These are phyloP conservation scores for Leccinum imitatum DNA, from an alignment of 768 basidiomycete genomes.

Conservation along the genomic window DNA sequence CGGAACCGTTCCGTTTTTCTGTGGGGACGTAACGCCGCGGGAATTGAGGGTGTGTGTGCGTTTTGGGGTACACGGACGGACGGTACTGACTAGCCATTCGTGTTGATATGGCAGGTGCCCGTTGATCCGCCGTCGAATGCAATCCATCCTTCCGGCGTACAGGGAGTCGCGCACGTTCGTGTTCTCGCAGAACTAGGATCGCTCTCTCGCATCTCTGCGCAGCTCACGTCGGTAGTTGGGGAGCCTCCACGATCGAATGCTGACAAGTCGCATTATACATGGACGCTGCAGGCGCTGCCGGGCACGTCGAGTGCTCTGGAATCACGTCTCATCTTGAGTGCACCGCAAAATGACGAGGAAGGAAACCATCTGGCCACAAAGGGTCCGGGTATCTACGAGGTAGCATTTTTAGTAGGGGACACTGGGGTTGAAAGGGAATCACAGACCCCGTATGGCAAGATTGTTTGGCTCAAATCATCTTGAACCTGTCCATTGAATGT, in stretches of 20 bases:
- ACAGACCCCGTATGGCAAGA: slow-evolving; percentile 50
- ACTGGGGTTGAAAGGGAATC: slow-evolving; percentile 32
- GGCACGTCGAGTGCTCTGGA: background rate
- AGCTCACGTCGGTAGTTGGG: slow-evolving; percentile 52
- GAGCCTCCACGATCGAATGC: slow-evolving; percentile 32
- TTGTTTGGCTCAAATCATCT: slow-evolving; percentile 39
- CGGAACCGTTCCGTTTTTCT: slow-evolving; percentile 64
- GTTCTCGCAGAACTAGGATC: slow-evolving; percentile 36
- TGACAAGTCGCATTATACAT: slow-evolving; percentile 29
- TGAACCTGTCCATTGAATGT: background rate
- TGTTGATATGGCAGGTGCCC: slow-evolving; percentile 43
- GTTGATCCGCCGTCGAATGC: slow-evolving; percentile 44
- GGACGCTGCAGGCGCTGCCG: slow-evolving; percentile 43
- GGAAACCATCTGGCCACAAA: slow-evolving; percentile 26
- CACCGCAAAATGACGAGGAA: slow-evolving; percentile 39
- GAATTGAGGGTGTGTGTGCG: slow-evolving; percentile 48
- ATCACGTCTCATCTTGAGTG: slow-evolving; percentile 37
- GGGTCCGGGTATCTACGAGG: slow-evolving; percentile 49
- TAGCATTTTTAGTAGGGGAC: slow-evolving; percentile 45
- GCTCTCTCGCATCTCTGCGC: slow-evolving; percentile 33
- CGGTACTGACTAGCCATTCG: background rate
- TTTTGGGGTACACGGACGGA: background rate
- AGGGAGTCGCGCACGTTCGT: slow-evolving; percentile 50
- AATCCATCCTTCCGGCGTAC: slow-evolving; percentile 49
- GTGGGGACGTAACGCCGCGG: slow-evolving; percentile 69